Evolutionary conservation across 768 basidiomycete genomes (phyloP), one percentile per base, ranked within the genome.

Genomic region (Mycena metata): DNA sequence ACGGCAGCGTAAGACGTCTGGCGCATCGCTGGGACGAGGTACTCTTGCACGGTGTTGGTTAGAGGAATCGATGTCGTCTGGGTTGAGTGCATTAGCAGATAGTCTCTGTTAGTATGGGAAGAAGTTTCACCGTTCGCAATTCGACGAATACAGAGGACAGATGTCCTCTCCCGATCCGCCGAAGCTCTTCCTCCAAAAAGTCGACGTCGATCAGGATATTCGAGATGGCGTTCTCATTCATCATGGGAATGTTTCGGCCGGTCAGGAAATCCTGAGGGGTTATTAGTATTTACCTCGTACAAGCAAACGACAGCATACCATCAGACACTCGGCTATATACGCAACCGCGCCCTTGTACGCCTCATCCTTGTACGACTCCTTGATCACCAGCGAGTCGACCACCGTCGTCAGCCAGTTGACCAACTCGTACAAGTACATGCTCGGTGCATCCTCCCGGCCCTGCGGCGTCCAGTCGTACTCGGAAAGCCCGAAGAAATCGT

Each of bases 351-450:
- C 91, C 69, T 88, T 89, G 78, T 98, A 99, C 12, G 94, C 95
- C 71, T 94, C 90, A 60, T 95, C 93, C 79, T 96, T 96, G 82
- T 95, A 91, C 12, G 82, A 80, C 64, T 96, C 93, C 63, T 93
- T 91, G 80, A 99, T 89, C 67, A 86, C 88, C 72, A 91, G 89
- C 66, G 89, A 95, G 78, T 99, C 98, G 54, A 99, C 95, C 62
- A 98, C 94, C 2, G 96, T 98, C 43, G 92, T 96, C 59, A 99
- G 85, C 93, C 96, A 99, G 77, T 96, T 96, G 77, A 97, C 89
- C 74, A 99, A 88, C 78, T 98, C 97, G 77, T 95, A 92, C 3
- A 99, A 85, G 79, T 98, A 98, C 87, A 92, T 92, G 86, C 95
- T 96, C 49, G 96, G 95, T 41, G 89, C 89, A 65, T 87, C 84